Evolutionary conservation across 2,329 filamentous ascomycete genomes (phyloP), one percentile per base, ranked within the genome.

Genomic region (Blastomyces emzantsi): DNA sequence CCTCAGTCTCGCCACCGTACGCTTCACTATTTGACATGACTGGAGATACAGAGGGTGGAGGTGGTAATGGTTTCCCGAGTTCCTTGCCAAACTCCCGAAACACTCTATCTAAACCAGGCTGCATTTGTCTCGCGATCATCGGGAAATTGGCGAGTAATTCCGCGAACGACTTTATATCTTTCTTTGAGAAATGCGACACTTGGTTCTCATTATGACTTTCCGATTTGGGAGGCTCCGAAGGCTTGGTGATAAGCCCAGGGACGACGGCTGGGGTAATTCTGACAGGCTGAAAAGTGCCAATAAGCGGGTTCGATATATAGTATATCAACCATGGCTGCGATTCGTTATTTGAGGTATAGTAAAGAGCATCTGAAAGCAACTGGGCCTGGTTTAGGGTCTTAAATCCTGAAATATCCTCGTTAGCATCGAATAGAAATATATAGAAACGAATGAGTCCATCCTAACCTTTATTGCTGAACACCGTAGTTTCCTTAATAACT

Each of bases 81-180:
- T 93, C 89, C 55, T 85, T 85, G 6, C 86, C 88, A 73, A 99
- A 97, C 69, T 97, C 92, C 65, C 88, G 87, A 72, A 97, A 96
- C 33, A 97, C 79, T 70, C 87, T 88, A 71, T 99, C 93, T 43
- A 99, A 77, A 0, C 94, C 94, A 1, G 88, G 85, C 70, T 97
- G 92, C 92, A 99, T 96, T 75, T 99, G 94, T 65, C 90, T 85
- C 30, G 92, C 92, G 70, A 99, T 97, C 85, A 96, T 90, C 1
- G 94, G 94, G 68, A 97, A 99, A 69, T 92, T 87, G 68, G 90
- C 90, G 52, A 99, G 82, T 17, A 99, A 82, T 67, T 97, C 94
- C 65, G 89, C 87, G 73, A 99, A 99, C 43, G 85, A 90, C 76
- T 87, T 91, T 73, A 99, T 89, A 65, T 96, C 90, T 76, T 96